Base-by-base conservation (phyloP, 1,284 basidiomycete genomes). In the Porodaedalea pini region DNA sequence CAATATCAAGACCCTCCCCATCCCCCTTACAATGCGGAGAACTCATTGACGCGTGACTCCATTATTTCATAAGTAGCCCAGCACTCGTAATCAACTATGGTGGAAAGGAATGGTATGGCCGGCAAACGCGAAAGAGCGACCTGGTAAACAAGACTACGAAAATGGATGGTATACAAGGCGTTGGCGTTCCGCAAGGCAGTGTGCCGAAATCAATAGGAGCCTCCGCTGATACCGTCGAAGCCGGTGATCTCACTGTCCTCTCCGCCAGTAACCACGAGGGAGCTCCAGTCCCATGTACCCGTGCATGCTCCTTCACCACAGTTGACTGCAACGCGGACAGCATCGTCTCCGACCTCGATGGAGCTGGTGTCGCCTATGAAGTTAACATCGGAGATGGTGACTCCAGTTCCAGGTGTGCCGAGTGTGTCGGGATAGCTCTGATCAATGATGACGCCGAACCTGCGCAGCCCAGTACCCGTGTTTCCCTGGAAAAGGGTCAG, bases 251-350 rank as follows among this genome's bases (percentile, higher is more conserved):
- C 59, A 59, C 78, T 75, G 7, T 65, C 63, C 34, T 62, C 59
- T n/a, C 80, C 80, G 2, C 80, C 81, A 4, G 70, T 71, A 6
- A 75, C 73, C 50, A 70, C 66, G 49, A 85, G 71, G 29, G 66
- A 68, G 5, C 73, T 68, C 78, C 80, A 84, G 63, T 81, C 67
- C 81, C 82, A 84, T 0, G 67, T 71, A 4, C 80, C 78, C 58
- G 55, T 65, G 64, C 79, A 80, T 17, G 75, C 67, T 19, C 70
- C 72, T 0, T 34, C 29, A 15, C 78, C 80, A 58, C 80, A 81
- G 63, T 80, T 73, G 4, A 79, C 67, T 8, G 71, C 74, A 31
- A 76, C 67, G 21, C 61, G 70, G 34, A 73, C 56, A 2, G 75
- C 79, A 15, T 60, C 56, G 51, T 63, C 69, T 21, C 17, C 53